A percentile compares a stretch with the other conserved stretches of the same genome.
Evolutionary conservation across 1,284 basidiomycete species (phyloP).

Genomic region (Vanrija sp.): DNA sequence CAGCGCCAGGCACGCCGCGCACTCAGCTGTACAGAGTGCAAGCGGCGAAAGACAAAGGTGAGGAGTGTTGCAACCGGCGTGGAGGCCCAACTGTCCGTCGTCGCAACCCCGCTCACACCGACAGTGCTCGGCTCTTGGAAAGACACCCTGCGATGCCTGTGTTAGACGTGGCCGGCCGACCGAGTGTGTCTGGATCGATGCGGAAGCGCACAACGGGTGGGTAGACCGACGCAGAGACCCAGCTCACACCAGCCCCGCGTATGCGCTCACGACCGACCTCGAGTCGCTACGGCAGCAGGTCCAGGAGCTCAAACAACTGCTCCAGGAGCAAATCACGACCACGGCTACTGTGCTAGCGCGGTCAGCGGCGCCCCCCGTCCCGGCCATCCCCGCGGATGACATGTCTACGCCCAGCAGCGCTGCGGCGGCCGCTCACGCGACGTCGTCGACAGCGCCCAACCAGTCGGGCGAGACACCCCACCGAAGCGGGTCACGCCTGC

Average conservation of each 20-base stretch:
- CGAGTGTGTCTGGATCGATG: constrained; percentile 20
- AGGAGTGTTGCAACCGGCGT: background rate
- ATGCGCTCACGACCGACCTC: constrained; percentile 2
- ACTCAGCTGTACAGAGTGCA: constrained; percentile 25
- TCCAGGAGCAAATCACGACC: background rate
- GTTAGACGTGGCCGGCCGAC: constrained; percentile 16
- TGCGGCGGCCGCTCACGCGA: too few relatives aligned
- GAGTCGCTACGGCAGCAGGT: background rate
- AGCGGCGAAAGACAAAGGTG: constrained; percentile 26
- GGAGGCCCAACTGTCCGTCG: background rate
- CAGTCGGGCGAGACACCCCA: too few relatives aligned
- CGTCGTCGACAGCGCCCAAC: too few relatives aligned
- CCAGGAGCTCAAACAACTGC: background rate
- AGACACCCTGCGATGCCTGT: constrained; percentile 26
- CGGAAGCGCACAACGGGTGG: background rate
- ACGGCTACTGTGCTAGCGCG: background rate
- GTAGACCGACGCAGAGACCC: background rate
- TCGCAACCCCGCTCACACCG: background rate
- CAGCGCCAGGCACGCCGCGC: constrained; percentile 1
- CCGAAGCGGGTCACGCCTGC: too few relatives aligned
- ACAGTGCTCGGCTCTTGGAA: constrained; percentile 23
- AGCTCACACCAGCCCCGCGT: background rate
- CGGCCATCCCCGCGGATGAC: too few relatives aligned
- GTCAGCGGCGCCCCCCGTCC: too few relatives aligned
- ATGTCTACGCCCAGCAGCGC: too few relatives aligned